phyloP scores from a whole-genome alignment of 2,329 filamentous ascomycete genomes.

The Aspergillus aculeatus region DNA sequence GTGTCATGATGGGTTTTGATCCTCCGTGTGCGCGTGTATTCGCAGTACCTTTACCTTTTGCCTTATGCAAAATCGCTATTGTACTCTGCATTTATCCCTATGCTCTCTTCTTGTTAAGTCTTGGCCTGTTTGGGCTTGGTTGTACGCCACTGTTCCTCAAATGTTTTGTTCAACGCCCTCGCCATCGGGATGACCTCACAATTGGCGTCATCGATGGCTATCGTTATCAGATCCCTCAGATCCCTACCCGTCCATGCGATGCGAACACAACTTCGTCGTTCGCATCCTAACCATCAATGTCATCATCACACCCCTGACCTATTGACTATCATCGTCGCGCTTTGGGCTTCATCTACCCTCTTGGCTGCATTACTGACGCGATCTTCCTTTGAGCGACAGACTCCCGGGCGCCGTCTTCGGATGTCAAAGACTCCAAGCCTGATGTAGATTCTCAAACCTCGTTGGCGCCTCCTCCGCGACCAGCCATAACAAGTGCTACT shows the following conservation, averaged over 20 bases:
- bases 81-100: constrained; percentile 11
- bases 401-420: constrained; percentile 33
- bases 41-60: constrained; percentile 8
- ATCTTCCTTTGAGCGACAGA: constrained; percentile 22
- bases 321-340: constrained; percentile 7
- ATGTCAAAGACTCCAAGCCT: constrained; percentile 36
- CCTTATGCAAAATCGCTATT: constrained; percentile 5
- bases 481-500: constrained; percentile 49
- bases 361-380: constrained; percentile 23
- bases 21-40: constrained; percentile 10
- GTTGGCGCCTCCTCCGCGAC: constrained; percentile 68
- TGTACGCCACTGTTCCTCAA: constrained; percentile 31
- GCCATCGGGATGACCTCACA: constrained; percentile 39
- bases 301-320: not conserved
- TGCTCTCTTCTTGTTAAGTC: constrained; percentile 16
- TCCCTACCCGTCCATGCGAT: not conserved
- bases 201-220: constrained; percentile 36
- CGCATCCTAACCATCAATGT: constrained; percentile 4
- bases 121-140: constrained; percentile 30
- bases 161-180: constrained; percentile 27
- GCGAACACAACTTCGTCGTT: constrained; percentile 6
- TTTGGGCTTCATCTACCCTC: not conserved
- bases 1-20: constrained; percentile 14
- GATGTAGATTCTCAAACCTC: constrained; percentile 62
- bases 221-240: constrained; percentile 20